phyloP scores from a whole-genome alignment of 2,329 filamentous ascomycete genomes.

The Aspergillus luchuensis region DNA sequence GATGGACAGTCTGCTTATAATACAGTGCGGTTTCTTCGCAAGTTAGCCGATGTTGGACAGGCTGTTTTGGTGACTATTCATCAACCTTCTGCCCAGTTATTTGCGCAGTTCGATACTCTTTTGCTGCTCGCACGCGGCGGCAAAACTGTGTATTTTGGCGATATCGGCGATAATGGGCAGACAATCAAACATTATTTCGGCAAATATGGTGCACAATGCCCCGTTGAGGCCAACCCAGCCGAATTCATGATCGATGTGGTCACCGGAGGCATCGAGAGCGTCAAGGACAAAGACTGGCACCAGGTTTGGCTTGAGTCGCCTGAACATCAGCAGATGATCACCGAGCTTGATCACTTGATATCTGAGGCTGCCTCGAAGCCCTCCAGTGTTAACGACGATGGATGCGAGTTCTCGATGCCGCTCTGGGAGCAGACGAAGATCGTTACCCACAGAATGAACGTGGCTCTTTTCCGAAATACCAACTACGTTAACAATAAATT shows the following conservation, averaged over 20 bases:
- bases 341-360: background rate
- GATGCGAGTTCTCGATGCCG: background rate
- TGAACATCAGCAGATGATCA: background rate
- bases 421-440: background rate
- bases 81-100: conserved; percentile 86
- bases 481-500: background rate
- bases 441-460: background rate
- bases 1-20: conserved; percentile 90
- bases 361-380: background rate
- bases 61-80: conserved; percentile 92
- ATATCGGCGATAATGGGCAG: conserved; percentile 59
- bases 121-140: conserved; percentile 64
- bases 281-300: background rate
- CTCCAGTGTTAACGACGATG: background rate
- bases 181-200: conserved; percentile 63
- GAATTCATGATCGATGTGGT: conserved; percentile 65
- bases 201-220: conserved; percentile 55
- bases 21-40: conserved; percentile 79
- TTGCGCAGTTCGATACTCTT: conserved; percentile 72
- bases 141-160: conserved; percentile 66
- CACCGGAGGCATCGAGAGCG: background rate
- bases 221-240: conserved; percentile 65
- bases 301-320: background rate
- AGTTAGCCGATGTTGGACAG: conserved; percentile 80
- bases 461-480: background rate